These are phyloP conservation scores for Chalaropsis thielavioides DNA, from an alignment of 2,329 filamentous ascomycete species.

Conservation along the genomic window DNA sequence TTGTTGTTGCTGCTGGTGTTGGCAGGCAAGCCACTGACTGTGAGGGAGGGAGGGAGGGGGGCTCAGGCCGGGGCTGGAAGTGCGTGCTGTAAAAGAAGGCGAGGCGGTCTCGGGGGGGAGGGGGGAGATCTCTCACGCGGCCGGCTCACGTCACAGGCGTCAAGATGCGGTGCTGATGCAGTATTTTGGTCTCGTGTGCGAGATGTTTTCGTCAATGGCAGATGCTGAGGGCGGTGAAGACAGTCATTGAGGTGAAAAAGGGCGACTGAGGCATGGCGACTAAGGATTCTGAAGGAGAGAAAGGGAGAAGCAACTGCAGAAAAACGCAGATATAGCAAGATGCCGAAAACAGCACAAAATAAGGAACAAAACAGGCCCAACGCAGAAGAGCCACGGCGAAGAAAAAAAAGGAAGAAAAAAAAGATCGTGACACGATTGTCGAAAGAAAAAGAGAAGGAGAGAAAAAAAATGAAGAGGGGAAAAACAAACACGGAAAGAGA, in stretches of 20 bases:
- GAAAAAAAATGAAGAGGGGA: neutral
- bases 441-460: neutral
- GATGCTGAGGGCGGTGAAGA: neutral
- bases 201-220: neutral
- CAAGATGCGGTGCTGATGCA: neutral
- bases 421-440: neutral
- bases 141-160: too few relatives aligned
- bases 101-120: neutral
- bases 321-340: neutral
- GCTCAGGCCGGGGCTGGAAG: neutral
- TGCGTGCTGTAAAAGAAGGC: neutral
- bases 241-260: neutral
- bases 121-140: neutral
- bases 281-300: neutral
- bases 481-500: neutral
- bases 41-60: neutral
- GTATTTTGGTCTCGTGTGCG: neutral
- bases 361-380: neutral
- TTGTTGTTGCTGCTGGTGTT: neutral
- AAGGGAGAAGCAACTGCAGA: neutral
- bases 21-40: neutral
- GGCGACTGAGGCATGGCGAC: constrained; percentile 3
- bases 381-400: neutral
- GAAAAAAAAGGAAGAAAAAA: neutral
- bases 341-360: neutral